Evolutionary conservation across 2,329 filamentous ascomycete species (phyloP).

Genomic region (Thermochaetoides dissita): DNA sequence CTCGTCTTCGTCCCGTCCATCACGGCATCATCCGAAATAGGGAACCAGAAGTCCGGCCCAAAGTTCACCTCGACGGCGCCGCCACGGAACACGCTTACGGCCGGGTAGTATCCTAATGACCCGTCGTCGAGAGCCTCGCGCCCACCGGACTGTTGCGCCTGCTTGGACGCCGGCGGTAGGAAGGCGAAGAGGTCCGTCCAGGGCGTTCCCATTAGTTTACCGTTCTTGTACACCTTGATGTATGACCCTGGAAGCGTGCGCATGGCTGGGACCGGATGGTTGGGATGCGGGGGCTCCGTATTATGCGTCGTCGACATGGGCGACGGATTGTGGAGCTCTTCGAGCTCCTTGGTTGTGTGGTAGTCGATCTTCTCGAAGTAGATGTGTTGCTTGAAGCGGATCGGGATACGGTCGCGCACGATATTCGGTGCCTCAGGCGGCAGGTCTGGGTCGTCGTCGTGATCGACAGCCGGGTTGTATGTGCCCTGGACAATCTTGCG

Average conservation of each 20-base stretch:
- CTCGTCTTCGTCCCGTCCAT: constrained; percentile 24
- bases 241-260: constrained; percentile 74
- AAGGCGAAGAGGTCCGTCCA: constrained; percentile 84
- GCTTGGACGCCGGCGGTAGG: constrained; percentile 73
- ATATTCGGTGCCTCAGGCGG: constrained; percentile 59
- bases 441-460: constrained; percentile 39
- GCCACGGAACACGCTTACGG: constrained; percentile 80
- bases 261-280: constrained; percentile 59
- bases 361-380: constrained; percentile 93
- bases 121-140: constrained; percentile 86
- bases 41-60: constrained; percentile 80
- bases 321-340: constrained; percentile 64
- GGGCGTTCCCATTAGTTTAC: constrained; percentile 67
- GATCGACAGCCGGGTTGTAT: constrained; percentile 75
- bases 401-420: constrained; percentile 87
- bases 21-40: constrained; percentile 39
- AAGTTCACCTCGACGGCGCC: constrained; percentile 90
- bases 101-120: constrained; percentile 88
- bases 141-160: constrained; percentile 56
- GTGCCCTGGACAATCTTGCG: constrained; percentile 75
- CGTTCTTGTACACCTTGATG: constrained; percentile 90
- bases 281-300: constrained; percentile 51
- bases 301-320: constrained; percentile 29
- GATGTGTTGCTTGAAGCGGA: constrained; percentile 82
- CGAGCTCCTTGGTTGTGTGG: constrained; percentile 73